phyloP scores from a whole-genome alignment of 2,329 filamentous ascomycete genomes.

The Aspergillus pseudoviridinutans region DNA sequence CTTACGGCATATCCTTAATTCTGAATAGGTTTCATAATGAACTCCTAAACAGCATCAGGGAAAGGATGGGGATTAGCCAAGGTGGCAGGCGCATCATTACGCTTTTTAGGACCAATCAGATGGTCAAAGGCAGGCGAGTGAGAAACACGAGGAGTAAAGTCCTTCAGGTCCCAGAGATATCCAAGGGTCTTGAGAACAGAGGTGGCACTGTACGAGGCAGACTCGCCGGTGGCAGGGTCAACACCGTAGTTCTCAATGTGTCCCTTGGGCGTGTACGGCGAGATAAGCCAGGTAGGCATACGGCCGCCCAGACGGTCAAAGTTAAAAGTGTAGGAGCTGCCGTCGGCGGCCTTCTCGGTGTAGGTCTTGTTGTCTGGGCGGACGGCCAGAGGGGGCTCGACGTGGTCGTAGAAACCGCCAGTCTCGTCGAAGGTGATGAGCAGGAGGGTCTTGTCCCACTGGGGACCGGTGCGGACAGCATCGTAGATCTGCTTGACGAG shows the following conservation, averaged over 20 bases:
- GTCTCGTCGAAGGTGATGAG: slow-evolving; percentile 36
- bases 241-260: slow-evolving; percentile 26
- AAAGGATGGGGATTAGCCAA: slow-evolving; percentile 22
- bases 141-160: slow-evolving; percentile 24
- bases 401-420: slow-evolving; percentile 37
- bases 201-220: slow-evolving; percentile 24
- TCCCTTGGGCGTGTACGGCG: slow-evolving; percentile 22
- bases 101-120: slow-evolving; percentile 13
- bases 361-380: slow-evolving; percentile 33
- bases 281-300: slow-evolving; percentile 29
- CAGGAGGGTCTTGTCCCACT: slow-evolving; percentile 35
- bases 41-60: slow-evolving; percentile 12
- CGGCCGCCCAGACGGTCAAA: slow-evolving; percentile 28
- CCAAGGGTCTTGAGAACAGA: slow-evolving; percentile 30
- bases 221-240: slow-evolving; percentile 23
- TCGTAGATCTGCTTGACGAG: slow-evolving; percentile 38
- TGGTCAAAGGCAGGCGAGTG: slow-evolving; percentile 30
- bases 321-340: slow-evolving; percentile 22
- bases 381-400: slow-evolving; percentile 29
- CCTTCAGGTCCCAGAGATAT: slow-evolving; percentile 29
- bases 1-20: not conserved
- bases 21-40: not conserved
- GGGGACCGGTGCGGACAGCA: slow-evolving; percentile 29
- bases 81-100: slow-evolving; percentile 9
- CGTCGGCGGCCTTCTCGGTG: slow-evolving; percentile 28